A percentile compares a stretch with the other conserved stretches of the same genome.
Conservation (phyloP, 1,139 yeast species). For the Casaregolazyma suthepensis region DNA sequence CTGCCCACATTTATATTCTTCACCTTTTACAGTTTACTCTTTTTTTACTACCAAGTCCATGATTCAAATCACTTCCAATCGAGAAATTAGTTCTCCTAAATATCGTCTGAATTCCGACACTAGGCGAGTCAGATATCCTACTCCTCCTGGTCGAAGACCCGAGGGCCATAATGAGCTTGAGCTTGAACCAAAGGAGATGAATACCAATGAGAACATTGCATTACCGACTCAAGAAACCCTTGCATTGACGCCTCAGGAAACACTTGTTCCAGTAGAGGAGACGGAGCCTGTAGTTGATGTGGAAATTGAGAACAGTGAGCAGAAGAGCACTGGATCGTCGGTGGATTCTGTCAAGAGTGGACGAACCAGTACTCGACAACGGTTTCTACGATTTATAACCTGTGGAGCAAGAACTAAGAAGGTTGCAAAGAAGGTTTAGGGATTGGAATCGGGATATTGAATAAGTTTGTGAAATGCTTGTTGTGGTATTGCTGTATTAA, state of each 20-base stretch:
- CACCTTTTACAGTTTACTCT: background rate
- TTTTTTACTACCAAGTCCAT: background rate
- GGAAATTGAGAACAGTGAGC: background rate
- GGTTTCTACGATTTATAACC: background rate
- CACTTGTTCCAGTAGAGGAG: background rate
- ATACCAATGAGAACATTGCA: background rate
- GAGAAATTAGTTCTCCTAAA: background rate
- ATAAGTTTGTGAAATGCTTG: background rate
- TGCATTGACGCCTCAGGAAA: background rate
- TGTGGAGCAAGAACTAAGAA: background rate
- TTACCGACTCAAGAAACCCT: background rate
- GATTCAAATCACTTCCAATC: background rate
- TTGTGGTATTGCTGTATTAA: too few relatives aligned
- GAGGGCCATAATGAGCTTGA: background rate
- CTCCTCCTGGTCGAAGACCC: conserved; percentile 9
- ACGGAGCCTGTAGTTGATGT: background rate
- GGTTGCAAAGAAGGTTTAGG: background rate
- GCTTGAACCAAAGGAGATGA: background rate
- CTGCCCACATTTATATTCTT: background rate
- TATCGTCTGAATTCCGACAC: conserved; percentile 1
- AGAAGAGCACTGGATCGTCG: background rate
- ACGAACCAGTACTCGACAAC: background rate
- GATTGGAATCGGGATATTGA: background rate
- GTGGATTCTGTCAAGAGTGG: background rate
- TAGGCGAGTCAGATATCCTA: conserved; percentile 13